phyloP scores from a whole-genome alignment of 495 filamentous ascomycete genomes.

The Annulohypoxylon moriforme region DNA sequence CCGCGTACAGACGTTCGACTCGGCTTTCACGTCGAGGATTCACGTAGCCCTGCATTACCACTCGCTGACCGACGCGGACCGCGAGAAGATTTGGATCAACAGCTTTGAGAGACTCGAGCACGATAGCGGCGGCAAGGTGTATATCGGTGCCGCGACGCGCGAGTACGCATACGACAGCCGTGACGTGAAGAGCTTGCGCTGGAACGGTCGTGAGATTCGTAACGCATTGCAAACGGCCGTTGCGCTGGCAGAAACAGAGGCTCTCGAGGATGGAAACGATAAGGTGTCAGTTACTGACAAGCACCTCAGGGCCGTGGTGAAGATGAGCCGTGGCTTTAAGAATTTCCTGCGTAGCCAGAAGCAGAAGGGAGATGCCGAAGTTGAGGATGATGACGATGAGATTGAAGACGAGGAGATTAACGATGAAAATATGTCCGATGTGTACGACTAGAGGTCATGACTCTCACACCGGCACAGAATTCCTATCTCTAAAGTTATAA shows the following conservation, averaged over 20 bases:
- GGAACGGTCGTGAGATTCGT: conserved; percentile 57
- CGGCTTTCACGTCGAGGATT: conserved; percentile 56
- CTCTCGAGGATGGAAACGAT: conserved; percentile 47
- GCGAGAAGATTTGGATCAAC: conserved; percentile 53
- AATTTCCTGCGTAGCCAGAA: conserved; percentile 38
- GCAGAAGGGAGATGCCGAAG: conserved; percentile 16
- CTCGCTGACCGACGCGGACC: conserved; percentile 49
- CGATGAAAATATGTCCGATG: not conserved
- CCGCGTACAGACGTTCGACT: conserved; percentile 56
- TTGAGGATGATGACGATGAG: conserved; percentile 29
- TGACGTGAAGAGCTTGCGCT: conserved; percentile 47
- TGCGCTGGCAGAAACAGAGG: conserved; percentile 56
- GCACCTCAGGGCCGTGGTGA: conserved; percentile 51
- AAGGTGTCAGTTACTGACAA: conserved; percentile 49
- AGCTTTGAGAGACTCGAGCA: conserved; percentile 56
- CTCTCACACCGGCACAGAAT: not conserved
- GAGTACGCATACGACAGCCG: conserved; percentile 46
- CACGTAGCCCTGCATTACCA: conserved; percentile 58
- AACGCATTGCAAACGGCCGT: conserved; percentile 59
- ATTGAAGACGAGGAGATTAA: not conserved
- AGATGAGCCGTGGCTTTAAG: conserved; percentile 58
- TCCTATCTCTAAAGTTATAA: not conserved
- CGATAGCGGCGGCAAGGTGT: conserved; percentile 49
- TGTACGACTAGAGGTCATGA: not conserved
- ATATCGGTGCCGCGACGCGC: conserved; percentile 46